Percentiles rank a stretch among this genome's conserved stretches.
Evolutionary conservation across 495 filamentous ascomycete genomes (phyloP).

Genomic region (Xylona heveae): DNA sequence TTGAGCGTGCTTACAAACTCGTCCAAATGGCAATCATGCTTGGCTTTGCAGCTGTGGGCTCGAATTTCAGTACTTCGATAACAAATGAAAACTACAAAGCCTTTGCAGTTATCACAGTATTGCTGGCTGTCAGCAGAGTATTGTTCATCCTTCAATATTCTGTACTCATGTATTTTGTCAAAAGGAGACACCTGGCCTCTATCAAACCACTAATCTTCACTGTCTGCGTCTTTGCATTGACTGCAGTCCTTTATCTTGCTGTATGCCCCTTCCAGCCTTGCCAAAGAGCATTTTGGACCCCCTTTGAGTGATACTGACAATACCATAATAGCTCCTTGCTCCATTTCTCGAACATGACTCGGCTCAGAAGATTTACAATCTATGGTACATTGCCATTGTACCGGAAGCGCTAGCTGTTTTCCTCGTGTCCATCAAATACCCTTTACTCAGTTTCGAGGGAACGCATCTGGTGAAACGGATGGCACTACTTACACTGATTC

Average conservation of each 20-base stretch:
- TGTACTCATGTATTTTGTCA: conserved; percentile 23
- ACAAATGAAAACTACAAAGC: conserved; percentile 8
- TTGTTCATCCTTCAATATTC: conserved; percentile 35
- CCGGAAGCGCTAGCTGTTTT: conserved; percentile 33
- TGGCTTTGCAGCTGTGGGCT: conserved; percentile 38
- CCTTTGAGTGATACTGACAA: too few species aligned
- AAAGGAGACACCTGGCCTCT: conserved; percentile 14
- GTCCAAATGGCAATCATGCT: conserved; percentile 41
- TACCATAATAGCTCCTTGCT: too few species aligned
- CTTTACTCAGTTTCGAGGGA: conserved; percentile 37
- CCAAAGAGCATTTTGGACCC: too few species aligned
- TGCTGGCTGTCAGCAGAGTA: conserved; percentile 36
- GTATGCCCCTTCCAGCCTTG: conserved; percentile 14
- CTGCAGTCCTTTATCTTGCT: conserved; percentile 26
- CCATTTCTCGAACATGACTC: too few species aligned
- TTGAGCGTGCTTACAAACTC: conserved; percentile 39
- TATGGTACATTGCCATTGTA: conserved; percentile 36
- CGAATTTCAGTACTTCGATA: conserved; percentile 22
- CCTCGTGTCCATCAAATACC: conserved; percentile 27
- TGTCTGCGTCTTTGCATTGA: conserved; percentile 18
- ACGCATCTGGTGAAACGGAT: conserved; percentile 45
- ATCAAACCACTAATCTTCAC: conserved; percentile 20
- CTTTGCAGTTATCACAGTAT: conserved; percentile 26
- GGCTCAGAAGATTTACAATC: conserved; percentile 29
- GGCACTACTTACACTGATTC: conserved; percentile 45